These are phyloP conservation scores for Lyophyllum atratum DNA, from an alignment of 768 basidiomycete genomes.

Conservation along the genomic window DNA sequence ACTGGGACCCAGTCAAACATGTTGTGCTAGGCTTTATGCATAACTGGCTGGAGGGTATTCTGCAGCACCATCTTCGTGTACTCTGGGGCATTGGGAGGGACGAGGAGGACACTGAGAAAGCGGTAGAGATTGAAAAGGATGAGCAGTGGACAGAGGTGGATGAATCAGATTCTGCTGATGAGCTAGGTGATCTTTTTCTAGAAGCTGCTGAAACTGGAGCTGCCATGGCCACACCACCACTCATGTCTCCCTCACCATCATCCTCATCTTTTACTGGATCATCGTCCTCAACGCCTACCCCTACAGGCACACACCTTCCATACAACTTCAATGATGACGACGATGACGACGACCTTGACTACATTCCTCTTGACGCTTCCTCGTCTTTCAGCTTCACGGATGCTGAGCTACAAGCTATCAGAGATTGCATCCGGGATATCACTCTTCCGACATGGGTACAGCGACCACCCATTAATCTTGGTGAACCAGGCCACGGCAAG, in stretches of 20 bases:
- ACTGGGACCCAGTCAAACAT: too few species aligned
- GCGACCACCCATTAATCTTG: constrained; percentile 31
- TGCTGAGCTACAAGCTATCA: constrained; percentile 12
- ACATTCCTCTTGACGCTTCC: background rate
- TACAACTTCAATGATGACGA: constrained; percentile 7
- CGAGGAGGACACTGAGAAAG: constrained; percentile 3
- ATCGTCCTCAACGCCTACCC: background rate
- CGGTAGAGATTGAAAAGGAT: constrained; percentile 11
- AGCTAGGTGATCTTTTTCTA: constrained; percentile 6
- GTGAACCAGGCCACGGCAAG: constrained; percentile 32
- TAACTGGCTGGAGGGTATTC: too few species aligned
- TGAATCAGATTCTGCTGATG: constrained; percentile 17
- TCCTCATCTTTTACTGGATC: background rate
- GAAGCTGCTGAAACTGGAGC: constrained; percentile 7
- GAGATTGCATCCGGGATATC: constrained; percentile 14
- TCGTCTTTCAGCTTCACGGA: background rate
- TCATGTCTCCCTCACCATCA: background rate
- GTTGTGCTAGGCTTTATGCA: too few species aligned
- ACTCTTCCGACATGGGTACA: too few species aligned
- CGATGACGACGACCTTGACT: constrained; percentile 7
- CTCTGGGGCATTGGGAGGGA: too few species aligned
- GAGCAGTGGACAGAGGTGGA: constrained; percentile 19
- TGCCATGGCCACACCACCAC: background rate
- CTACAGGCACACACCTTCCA: background rate
- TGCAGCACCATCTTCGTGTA: too few species aligned